Conservation (phyloP, 2,329 filamentous ascomycete species). For the Falciphora oryzae region DNA sequence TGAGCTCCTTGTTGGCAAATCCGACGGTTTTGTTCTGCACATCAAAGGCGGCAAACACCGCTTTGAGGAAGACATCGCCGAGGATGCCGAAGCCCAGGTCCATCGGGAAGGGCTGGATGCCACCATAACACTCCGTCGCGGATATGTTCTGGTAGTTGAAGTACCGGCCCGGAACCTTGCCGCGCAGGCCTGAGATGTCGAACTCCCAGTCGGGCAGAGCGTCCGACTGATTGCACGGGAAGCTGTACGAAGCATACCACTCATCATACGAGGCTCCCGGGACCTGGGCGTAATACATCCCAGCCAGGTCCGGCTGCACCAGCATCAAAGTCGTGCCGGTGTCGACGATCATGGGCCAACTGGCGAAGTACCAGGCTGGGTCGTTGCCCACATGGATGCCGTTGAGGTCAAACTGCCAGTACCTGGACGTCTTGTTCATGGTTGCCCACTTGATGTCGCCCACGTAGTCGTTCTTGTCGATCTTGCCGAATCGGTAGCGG, state of each 20-base stretch:
- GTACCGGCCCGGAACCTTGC: constrained; percentile 43
- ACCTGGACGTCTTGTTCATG: constrained; percentile 47
- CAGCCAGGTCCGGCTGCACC: constrained; percentile 48
- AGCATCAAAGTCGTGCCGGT: constrained; percentile 65
- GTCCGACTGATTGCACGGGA: constrained; percentile 40
- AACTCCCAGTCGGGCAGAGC: constrained; percentile 46
- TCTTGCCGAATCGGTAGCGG: constrained; percentile 45
- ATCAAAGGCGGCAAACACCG: constrained; percentile 69
- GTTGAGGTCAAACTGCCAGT: constrained; percentile 33
- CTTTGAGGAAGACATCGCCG: constrained; percentile 76
- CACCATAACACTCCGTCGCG: constrained; percentile 63
- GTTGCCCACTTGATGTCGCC: constrained; percentile 37
- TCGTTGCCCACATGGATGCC: constrained; percentile 28
- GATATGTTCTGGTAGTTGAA: constrained; percentile 44
- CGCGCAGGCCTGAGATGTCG: constrained; percentile 37
- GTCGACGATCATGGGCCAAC: constrained; percentile 54
- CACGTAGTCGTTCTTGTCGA: constrained; percentile 34
- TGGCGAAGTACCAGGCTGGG: constrained; percentile 30
- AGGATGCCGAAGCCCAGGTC: constrained; percentile 56
- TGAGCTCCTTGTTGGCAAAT: constrained; percentile 38
- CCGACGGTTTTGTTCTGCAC: constrained; percentile 38
- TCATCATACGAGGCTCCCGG: constrained; percentile 43
- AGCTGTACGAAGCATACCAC: constrained; percentile 42
- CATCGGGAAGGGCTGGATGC: constrained; percentile 56
- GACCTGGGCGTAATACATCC: constrained; percentile 54